Evolutionary conservation across 106 monocot genomes (phyloP).

Genomic region (Alisma plantagoaquatica): DNA sequence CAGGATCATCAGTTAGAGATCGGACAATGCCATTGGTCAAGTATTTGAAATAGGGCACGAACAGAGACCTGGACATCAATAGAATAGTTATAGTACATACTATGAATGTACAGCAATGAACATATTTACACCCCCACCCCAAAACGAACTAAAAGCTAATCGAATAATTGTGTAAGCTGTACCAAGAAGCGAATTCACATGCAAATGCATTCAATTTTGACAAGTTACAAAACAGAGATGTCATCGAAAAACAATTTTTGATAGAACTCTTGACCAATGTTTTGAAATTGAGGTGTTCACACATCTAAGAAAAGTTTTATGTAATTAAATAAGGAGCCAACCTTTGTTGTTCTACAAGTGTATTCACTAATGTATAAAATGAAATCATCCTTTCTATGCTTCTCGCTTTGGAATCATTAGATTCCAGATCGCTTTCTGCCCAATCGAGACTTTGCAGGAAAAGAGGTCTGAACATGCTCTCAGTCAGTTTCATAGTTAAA

Average conservation of each 20-base stretch:
- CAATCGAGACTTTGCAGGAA: constrained; percentile 79
- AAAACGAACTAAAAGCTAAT: no score
- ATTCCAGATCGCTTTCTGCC: constrained; percentile 67
- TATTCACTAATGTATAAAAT: constrained; percentile 79
- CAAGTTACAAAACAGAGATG: neutral
- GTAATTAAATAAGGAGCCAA: constrained; percentile 9
- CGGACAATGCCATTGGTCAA: constrained; percentile 50
- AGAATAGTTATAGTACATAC: no score
- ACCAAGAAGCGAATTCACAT: neutral
- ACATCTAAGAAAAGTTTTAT: no score
- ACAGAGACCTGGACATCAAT: constrained; percentile 52
- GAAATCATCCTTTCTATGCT: constrained; percentile 59
- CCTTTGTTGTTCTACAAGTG: constrained; percentile 78
- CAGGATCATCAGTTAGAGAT: constrained; percentile 44
- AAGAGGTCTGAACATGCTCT: constrained; percentile 91
- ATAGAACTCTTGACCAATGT: no score
- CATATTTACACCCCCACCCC: no score
- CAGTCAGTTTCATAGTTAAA: constrained; percentile 84
- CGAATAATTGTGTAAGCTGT: neutral
- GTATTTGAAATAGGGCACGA: constrained; percentile 98
- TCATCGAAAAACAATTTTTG: no score
- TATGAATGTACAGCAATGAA: no score
- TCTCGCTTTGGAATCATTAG: constrained; percentile 18
- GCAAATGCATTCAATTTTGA: neutral
- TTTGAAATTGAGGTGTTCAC: no score